phyloP scores from a whole-genome alignment of 345 rosid genomes.

The Bretschneidera sinensis region DNA sequence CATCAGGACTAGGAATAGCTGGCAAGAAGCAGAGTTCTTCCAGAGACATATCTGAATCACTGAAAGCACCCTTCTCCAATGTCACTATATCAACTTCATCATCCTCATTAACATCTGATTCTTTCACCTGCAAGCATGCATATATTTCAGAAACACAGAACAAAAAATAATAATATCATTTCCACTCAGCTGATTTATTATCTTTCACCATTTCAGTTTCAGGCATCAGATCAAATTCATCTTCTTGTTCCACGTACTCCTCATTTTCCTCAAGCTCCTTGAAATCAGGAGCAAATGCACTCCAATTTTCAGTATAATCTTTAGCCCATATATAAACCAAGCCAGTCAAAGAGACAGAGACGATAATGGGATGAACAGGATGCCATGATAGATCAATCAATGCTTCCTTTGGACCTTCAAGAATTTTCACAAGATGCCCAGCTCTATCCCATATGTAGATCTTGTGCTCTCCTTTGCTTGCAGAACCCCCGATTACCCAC shows the following conservation, averaged over 20 bases:
- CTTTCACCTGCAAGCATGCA: slow-evolving; percentile 62
- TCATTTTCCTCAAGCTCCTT: slow-evolving; percentile 99
- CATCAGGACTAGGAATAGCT: slow-evolving; percentile 79
- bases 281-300: slow-evolving; percentile 99
- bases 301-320: slow-evolving; percentile 98
- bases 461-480: slow-evolving; percentile 98
- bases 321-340: slow-evolving; percentile 98
- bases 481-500: slow-evolving; percentile 98
- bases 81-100: slow-evolving; percentile 92
- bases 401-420: slow-evolving; percentile 99
- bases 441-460: slow-evolving; percentile 98
- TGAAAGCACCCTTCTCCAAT: slow-evolving; percentile 74
- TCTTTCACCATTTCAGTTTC: slow-evolving; percentile 81
- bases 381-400: slow-evolving; percentile 98
- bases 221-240: slow-evolving; percentile 88
- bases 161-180: not conserved
- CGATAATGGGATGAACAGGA: slow-evolving; percentile 92
- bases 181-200: not conserved
- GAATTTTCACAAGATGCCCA: slow-evolving; percentile 94
- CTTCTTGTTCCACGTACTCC: slow-evolving; percentile 96
- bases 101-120: slow-evolving; percentile 75
- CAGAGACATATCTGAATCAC: slow-evolving; percentile 95
- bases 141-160: slow-evolving; percentile 18
- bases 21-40: slow-evolving; percentile 94
- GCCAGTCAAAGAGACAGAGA: slow-evolving; percentile 90